Percentiles rank a stretch among this genome's conserved stretches.
phyloP scores from a whole-genome alignment of 345 rosid species.

The Dimocarpus longan region DNA sequence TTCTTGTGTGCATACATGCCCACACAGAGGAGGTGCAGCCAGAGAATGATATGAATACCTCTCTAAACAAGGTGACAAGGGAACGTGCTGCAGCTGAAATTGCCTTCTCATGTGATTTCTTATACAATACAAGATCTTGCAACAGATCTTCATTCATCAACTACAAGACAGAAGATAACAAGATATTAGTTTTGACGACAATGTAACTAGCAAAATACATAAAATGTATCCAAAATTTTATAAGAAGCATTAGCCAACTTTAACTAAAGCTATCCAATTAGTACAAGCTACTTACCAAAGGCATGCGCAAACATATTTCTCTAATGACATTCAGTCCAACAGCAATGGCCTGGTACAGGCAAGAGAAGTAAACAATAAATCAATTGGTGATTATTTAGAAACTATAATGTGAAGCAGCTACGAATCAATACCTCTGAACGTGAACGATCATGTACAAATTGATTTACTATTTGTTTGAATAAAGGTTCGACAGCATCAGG shows the following conservation, averaged over 20 bases:
- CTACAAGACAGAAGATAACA: constrained; percentile 39
- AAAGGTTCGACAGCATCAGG: constrained; percentile 98
- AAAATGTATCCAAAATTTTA: neutral
- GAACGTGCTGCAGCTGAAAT: constrained; percentile 86
- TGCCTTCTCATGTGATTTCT: constrained; percentile 89
- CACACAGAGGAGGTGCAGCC: neutral
- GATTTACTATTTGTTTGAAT: constrained; percentile 89
- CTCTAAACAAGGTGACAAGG: constrained; percentile 87
- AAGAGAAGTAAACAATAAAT: constrained; percentile 15
- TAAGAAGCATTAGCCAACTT: neutral
- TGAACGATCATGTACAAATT: constrained; percentile 89
- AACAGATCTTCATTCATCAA: constrained; percentile 95
- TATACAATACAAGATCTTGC: constrained; percentile 91
- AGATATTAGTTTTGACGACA: neutral
- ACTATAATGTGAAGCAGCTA: neutral
- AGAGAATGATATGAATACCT: constrained; percentile 48
- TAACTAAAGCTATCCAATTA: neutral
- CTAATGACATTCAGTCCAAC: constrained; percentile 87
- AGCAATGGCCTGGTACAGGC: constrained; percentile 69
- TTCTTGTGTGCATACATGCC: neutral
- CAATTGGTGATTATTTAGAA: neutral
- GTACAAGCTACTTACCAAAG: constrained; percentile 55
- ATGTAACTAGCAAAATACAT: neutral
- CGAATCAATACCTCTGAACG: constrained; percentile 74
- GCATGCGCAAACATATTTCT: constrained; percentile 94